These are phyloP conservation scores for Agapanthus africanus DNA, from an alignment of 106 monocot species.

Conservation along the genomic window DNA sequence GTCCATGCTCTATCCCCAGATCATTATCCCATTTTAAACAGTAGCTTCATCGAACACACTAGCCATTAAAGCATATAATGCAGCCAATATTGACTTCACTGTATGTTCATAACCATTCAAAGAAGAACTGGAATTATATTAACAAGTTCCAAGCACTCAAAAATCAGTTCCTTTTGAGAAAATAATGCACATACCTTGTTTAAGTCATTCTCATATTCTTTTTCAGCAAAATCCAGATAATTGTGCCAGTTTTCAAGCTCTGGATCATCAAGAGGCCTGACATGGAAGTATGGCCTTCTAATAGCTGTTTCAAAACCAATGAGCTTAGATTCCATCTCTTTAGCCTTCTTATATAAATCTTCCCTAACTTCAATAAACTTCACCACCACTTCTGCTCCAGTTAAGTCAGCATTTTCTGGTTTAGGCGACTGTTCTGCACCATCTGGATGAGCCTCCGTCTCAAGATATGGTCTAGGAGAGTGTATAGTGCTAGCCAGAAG, in stretches of 20 bases:
- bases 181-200: slow-evolving; percentile 66
- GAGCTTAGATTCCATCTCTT: slow-evolving; percentile 94
- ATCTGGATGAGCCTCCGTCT: slow-evolving; percentile 35
- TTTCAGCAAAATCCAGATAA: slow-evolving; percentile 93
- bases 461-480: too few species aligned
- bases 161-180: too few species aligned
- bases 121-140: too few species aligned
- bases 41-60: slow-evolving; percentile 92
- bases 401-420: too few species aligned
- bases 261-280: slow-evolving; percentile 87
- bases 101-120: slow-evolving; percentile 42
- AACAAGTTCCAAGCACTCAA: too few species aligned
- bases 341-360: slow-evolving; percentile 98
- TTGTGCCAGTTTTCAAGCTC: slow-evolving; percentile 99
- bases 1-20: slow-evolving; percentile 88
- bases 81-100: slow-evolving; percentile 65
- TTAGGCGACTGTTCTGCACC: slow-evolving; percentile 52
- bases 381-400: slow-evolving; percentile 80
- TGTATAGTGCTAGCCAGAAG: too few species aligned
- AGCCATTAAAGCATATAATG: slow-evolving; percentile 69
- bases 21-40: slow-evolving; percentile 73
- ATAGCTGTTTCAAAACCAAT: slow-evolving; percentile 96
- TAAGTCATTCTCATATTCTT: slow-evolving; percentile 85
- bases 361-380: slow-evolving; percentile 92
- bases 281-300: slow-evolving; percentile 98